phyloP scores from a whole-genome alignment of 176 grass and related monocot genomes.

The Aegilops sharonensis region DNA sequence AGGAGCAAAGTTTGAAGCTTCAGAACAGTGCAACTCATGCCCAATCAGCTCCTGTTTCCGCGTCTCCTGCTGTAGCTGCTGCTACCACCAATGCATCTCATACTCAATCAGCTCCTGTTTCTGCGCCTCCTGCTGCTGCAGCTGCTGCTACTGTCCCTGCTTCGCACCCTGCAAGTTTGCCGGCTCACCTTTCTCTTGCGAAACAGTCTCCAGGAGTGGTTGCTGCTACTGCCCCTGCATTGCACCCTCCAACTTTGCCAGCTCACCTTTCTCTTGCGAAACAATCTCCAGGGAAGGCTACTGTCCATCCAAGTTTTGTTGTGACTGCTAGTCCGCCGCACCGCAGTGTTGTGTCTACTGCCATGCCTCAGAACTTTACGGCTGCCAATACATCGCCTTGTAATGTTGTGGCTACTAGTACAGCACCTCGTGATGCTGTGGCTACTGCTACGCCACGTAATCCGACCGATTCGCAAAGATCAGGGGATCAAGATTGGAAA shows the following conservation, averaged over 20 bases:
- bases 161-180: constrained; percentile 19
- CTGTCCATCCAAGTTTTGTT: constrained; percentile 17
- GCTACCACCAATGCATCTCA: not conserved
- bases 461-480: constrained; percentile 1
- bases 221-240: not conserved
- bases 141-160: constrained; percentile 24
- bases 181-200: not conserved
- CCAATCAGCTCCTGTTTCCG: not conserved
- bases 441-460: constrained; percentile 6
- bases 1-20: constrained; percentile 41
- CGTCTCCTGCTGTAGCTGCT: not conserved
- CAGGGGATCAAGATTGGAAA: constrained; percentile 59
- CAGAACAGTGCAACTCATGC: constrained; percentile 12
- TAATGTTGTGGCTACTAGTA: constrained; percentile 22
- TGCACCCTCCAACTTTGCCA: constrained; percentile 2
- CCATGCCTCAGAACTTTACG: not conserved
- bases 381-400: not conserved
- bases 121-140: not conserved
- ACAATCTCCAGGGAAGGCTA: constrained; percentile 31
- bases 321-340: constrained; percentile 22
- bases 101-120: constrained; percentile 9
- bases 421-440: constrained; percentile 9
- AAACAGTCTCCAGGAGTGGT: constrained; percentile 40
- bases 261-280: constrained; percentile 10
- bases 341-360: constrained; percentile 11